Evolutionary conservation across 2,329 filamentous ascomycete genomes (phyloP), one percentile per base, ranked within the genome.

Genomic region (Nectriaceae sp.): DNA sequence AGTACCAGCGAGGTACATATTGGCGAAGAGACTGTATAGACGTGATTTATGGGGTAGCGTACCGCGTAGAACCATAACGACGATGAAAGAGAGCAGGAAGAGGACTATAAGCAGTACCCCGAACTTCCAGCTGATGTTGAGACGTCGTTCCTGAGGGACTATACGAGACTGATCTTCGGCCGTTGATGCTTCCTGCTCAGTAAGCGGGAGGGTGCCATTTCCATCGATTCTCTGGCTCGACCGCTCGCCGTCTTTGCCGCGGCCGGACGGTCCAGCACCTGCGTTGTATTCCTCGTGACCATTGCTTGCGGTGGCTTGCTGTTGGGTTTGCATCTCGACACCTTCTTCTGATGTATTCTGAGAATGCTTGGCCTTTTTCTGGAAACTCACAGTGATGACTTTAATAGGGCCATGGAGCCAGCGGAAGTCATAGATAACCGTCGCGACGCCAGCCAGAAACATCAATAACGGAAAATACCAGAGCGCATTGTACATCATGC

Each of bases 381-480:
- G 18, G n/a, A 42, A 21, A 24, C 11, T 13, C 20, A 18, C 29
- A 11, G 11, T 21, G 19, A 40, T 18, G 8, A 8, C 16, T 18
- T 49, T 49, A 15, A 44, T 42, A 0, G 57, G 60, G 1, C 69
- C 62, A n/a, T 78, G 74, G 5, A 79, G 57, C 68, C 77, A 77
- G 36, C 74, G 71, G 37, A 69, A 71, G 65, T 89, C 86, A 72
- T 80, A 83, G 1, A 79, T 44, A 0, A 83, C 64, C 0, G 82
- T 79, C 0, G 67, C 65, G 2, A 75, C 11, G 0, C 85, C 87
- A 0, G 77, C 80, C 1, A 73, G 54, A 0, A 78, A 56, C 67
- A 90, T 84, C 4, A 90, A 62, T 0, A 82, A 59, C 0, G 88
- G 88, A 39, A 89, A 90, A 55, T 88, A 91, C 88, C 88, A 91